Percentiles rank a stretch among this genome's conserved stretches.
phyloP scores from a whole-genome alignment of 345 rosid genomes.

The Orychophragmus violaceus region DNA sequence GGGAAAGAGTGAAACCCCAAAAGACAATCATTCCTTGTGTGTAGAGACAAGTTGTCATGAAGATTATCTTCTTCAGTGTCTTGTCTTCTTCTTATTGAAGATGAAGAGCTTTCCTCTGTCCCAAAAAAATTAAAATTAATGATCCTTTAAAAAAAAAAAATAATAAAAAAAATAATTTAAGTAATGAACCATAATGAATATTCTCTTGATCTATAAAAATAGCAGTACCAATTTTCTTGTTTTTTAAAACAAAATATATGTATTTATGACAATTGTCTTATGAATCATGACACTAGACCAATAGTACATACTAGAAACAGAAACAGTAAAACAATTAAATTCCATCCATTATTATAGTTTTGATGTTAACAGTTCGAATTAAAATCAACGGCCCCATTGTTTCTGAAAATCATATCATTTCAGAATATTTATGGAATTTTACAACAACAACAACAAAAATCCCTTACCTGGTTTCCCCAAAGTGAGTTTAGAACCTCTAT shows the following conservation, averaged over 20 bases:
- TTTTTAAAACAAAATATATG: background rate
- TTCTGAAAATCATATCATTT: background rate
- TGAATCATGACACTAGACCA: constrained; percentile 35
- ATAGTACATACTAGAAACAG: constrained; percentile 33
- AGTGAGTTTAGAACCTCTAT: constrained; percentile 78
- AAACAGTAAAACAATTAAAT: constrained; percentile 28
- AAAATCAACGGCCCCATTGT: constrained; percentile 25
- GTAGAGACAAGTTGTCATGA: constrained; percentile 33
- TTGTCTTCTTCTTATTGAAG: constrained; percentile 38
- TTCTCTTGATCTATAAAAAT: constrained; percentile 10
- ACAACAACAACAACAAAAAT: constrained; percentile 19
- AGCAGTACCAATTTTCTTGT: background rate
- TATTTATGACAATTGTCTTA: constrained; percentile 31
- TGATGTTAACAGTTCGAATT: constrained; percentile 27
- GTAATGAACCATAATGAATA: constrained; percentile 6
- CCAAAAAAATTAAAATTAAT: background rate
- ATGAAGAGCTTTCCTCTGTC: constrained; percentile 29
- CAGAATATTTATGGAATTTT: background rate
- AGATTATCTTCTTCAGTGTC: constrained; percentile 27
- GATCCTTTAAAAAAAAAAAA: background rate
- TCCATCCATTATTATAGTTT: constrained; percentile 24
- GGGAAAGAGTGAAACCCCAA: constrained; percentile 28
- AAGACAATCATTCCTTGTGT: constrained; percentile 34
- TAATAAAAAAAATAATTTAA: background rate
- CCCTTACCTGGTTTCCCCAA: constrained; percentile 58